A percentile compares a stretch with the other conserved stretches of the same genome.
phyloP scores from a whole-genome alignment of 129 eudicot species.

The Escallonia herrerae region DNA sequence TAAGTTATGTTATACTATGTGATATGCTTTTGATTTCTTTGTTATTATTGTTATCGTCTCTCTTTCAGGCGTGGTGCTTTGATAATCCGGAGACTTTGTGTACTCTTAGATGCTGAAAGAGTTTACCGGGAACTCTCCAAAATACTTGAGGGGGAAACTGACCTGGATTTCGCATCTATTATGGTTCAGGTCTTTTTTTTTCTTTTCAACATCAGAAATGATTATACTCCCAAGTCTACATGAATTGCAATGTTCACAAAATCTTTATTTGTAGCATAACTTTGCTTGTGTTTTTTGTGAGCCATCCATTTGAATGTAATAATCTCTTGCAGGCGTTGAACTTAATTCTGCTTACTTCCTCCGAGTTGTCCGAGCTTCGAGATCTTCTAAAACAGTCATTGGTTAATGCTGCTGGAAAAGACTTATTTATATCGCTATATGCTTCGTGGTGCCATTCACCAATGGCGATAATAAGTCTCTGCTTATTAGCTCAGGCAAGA shows the following conservation, averaged over 20 bases:
- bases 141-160: conserved; percentile 81
- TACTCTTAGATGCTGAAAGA: conserved; percentile 86
- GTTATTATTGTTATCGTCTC: not conserved
- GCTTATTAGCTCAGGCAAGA: conserved; percentile 93
- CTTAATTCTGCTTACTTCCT: conserved; percentile 82
- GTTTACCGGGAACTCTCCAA: conserved; percentile 85
- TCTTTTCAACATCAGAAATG: too few species aligned
- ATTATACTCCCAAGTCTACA: too few species aligned
- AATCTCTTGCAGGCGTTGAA: conserved; percentile 69
- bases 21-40: not conserved
- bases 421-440: conserved; percentile 76
- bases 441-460: conserved; percentile 98
- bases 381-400: conserved; percentile 65
- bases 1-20: not conserved
- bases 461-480: conserved; percentile 91
- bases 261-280: too few species aligned
- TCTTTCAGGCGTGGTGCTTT: conserved; percentile 84
- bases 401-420: conserved; percentile 63
- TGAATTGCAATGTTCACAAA: too few species aligned
- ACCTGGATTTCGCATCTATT: conserved; percentile 85
- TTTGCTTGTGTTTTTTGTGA: too few species aligned
- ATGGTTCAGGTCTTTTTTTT: conserved; percentile 89
- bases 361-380: conserved; percentile 83
- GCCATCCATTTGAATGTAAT: not conserved
- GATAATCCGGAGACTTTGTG: conserved; percentile 91